Base-by-base conservation (phyloP, 2,329 filamentous ascomycete genomes). In the Fusarium luffae region DNA sequence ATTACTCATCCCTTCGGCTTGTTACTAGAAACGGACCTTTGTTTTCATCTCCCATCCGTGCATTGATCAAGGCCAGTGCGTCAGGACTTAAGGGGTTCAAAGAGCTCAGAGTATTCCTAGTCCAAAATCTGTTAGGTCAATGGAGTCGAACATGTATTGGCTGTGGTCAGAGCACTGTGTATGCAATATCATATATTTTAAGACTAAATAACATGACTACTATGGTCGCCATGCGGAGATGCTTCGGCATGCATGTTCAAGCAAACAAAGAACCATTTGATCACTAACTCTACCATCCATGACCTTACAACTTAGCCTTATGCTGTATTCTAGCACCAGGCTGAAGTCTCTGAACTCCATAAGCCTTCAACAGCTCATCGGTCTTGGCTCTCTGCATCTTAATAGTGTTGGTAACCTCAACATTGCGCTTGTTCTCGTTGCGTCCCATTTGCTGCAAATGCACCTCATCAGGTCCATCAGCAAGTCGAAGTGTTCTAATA, bases 391-490 rank as follows among this genome's bases (percentile, higher is more conserved):
- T 86, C 83, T 95, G 92, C 77, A 81, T 83, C 72, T 85, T 81
- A 60, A 94, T 89, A 77, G 86, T 86, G 65, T 85, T 83, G 44
- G 90, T 84, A 48, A 90, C 86, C 71, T 85, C 87, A 69, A 82
- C 78, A 59, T 89, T 90, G 70, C 88, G 86, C 80, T 87, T 91
- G 79, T 93, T 94, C 85, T 96, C 93, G 73, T 93, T 93, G 73
- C 86, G 85, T 18, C 92, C 93, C 83, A 96, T 84, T 82, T 96
- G 93, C 79, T 93, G 85, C 71, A 94, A 81, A 80, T 97, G 96
- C 65, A 98, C 96, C 88, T 99, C 96, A 81, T 99, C 96, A 0
- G 96, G 96, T 1, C 96, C 96, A 81, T 99, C 96, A 1, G 93
- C 94, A 73, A 97, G 88, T 66, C 93, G 86, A 80, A 97, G 85